These are phyloP conservation scores for Coemansia guatemalensis DNA, from an alignment of 192 early-diverging fungal genomes.

Conservation along the genomic window DNA sequence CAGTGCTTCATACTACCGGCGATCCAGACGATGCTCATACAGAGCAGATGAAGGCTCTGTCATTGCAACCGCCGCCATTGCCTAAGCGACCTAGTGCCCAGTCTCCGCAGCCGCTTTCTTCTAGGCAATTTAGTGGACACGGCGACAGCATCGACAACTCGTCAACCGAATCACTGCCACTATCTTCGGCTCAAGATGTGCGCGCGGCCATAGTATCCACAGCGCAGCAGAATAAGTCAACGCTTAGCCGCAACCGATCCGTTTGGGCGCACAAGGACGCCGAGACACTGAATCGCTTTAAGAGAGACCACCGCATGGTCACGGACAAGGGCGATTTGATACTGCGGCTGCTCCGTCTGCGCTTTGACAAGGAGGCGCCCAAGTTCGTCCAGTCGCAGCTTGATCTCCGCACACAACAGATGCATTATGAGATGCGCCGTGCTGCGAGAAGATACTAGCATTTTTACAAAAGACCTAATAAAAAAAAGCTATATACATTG, in stretches of 20 bases:
- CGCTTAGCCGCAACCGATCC: slow-evolving; percentile 45
- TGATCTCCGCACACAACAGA: slow-evolving; percentile 42
- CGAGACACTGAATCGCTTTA: slow-evolving; percentile 26
- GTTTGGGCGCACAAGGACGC: slow-evolving; percentile 57
- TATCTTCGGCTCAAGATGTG: slow-evolving; percentile 20
- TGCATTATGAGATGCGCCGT: slow-evolving; percentile 52
- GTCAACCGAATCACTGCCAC: slow-evolving; percentile 32
- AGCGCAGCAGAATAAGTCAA: slow-evolving; percentile 10
- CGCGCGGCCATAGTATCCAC: slow-evolving; percentile 34
- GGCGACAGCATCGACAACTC: slow-evolving; percentile 22
- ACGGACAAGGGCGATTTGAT: slow-evolving; percentile 52
- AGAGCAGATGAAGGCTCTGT: background rate
- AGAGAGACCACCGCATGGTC: slow-evolving; percentile 41
- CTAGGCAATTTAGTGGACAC: slow-evolving; percentile 14
- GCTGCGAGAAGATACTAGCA: slow-evolving; percentile 10
- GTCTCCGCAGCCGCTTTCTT: background rate
- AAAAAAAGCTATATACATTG: background rate
- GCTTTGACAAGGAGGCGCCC: slow-evolving; percentile 48
- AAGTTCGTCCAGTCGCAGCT: slow-evolving; percentile 50
- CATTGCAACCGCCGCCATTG: background rate
- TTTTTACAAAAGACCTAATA: background rate
- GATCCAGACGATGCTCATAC: background rate
- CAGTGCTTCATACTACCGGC: background rate
- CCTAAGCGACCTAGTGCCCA: slow-evolving; percentile 1
- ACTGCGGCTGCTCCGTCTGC: slow-evolving; percentile 43